Conservation (phyloP, 164 flowering plant genomes). For the Vitis cinerea region DNA sequence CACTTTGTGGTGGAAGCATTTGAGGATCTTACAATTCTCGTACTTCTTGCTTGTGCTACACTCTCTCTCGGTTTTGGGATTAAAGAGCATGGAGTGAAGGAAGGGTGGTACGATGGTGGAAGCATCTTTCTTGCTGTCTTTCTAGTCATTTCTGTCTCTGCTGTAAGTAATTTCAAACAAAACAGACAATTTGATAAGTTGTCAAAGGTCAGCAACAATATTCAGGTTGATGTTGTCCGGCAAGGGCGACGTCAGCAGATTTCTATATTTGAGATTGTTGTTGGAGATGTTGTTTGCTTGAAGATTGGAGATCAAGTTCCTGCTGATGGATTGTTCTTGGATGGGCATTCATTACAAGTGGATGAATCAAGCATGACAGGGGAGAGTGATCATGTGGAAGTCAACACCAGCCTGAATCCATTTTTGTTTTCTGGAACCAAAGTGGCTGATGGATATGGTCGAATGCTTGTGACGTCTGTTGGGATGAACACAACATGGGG, state of each 20-base stretch:
- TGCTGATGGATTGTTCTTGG: constrained; percentile 43
- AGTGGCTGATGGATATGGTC: constrained; percentile 43
- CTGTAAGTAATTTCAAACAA: constrained; percentile 36
- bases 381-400: constrained; percentile 33
- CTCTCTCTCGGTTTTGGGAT: constrained; percentile 46
- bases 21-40: constrained; percentile 33
- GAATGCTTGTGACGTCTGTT: constrained; percentile 53
- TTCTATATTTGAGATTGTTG: constrained; percentile 39
- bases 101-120: constrained; percentile 49
- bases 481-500: constrained; percentile 44
- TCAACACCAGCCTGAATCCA: constrained; percentile 14
- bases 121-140: constrained; percentile 47
- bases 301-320: constrained; percentile 54
- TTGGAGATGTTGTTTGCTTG: constrained; percentile 42
- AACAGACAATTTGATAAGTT: constrained; percentile 42
- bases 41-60: constrained; percentile 35
- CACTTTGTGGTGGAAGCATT: constrained; percentile 40
- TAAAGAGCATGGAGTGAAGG: constrained; percentile 29
- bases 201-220: constrained; percentile 33
- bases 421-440: constrained; percentile 34
- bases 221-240: constrained; percentile 35
- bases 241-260: constrained; percentile 25
- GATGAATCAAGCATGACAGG: constrained; percentile 47
- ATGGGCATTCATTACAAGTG: constrained; percentile 38
- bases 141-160: constrained; percentile 39